Evolutionary conservation across 1,284 basidiomycete species (phyloP), one percentile per base, ranked within the genome.

Genomic region (Fistulina hepatica): DNA sequence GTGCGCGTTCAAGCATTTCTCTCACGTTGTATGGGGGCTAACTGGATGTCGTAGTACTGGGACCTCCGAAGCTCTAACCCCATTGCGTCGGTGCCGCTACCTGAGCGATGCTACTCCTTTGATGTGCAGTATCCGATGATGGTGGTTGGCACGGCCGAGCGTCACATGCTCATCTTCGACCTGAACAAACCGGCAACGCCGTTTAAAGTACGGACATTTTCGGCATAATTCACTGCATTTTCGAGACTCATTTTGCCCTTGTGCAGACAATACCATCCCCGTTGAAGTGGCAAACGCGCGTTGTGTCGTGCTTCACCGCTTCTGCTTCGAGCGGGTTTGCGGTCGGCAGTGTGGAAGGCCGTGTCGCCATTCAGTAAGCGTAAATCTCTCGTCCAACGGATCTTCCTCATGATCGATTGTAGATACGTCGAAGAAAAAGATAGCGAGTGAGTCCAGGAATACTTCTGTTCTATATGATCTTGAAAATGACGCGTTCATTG

Each of bases 341-440:
- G 0, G 72, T 97, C 0, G 94, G 94, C 12, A 93, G 90, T 54
- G 80, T 97, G 9, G 94, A 98, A 60, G 94, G 94, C 7, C 73
- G 94, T 35, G 91, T 97, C 1, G 93, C 89, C 2, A 92, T 98
- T 44, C 94, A 97, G 84, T 95, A 59, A 56, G 86, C 81, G 3
- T 21, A 22, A 10, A 21, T 9, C 19, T 16, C 10, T 17, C 30
- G 21, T 5, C 30, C 11, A 16, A n/a, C n/a, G n/a, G 3, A 10
- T 22, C 15, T 9, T 27, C 24, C 30, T 33, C 9, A 9, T 19
- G 24, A 5, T 11, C 34, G 36, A 30, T 33, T 24, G 9, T 48
- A 85, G 82, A 67, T 85, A 88, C 46, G 73, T 86, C 9, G 84
- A 90, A 49, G 84, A 88, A 4, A 85, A 84, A 53, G 76, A 86